phyloP scores from a whole-genome alignment of 2,329 filamentous ascomycete species.

The Didymellaceae sp. region DNA sequence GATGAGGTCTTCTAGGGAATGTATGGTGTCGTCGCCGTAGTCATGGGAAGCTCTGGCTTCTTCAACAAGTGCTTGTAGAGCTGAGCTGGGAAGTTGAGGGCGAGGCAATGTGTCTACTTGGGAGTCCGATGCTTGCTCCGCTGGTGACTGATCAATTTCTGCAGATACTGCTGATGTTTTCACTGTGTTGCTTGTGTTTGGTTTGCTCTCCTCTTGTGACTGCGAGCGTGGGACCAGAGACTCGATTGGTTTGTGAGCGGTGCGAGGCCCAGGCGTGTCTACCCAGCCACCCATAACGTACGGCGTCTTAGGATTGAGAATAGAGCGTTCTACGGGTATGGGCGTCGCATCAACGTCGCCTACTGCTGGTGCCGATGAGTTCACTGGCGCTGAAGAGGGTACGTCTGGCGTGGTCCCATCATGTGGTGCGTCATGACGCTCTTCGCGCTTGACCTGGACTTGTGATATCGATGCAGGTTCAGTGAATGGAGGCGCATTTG shows the following conservation, averaged over 20 bases:
- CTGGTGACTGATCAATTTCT: constrained; percentile 5
- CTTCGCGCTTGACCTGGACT: constrained; percentile 12
- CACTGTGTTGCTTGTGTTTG: constrained; percentile 20
- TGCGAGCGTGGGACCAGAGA: constrained; percentile 16
- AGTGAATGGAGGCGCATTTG: constrained; percentile 2
- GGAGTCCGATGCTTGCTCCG: constrained; percentile 3
- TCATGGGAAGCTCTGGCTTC: constrained; percentile 45
- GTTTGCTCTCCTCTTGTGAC: constrained; percentile 28
- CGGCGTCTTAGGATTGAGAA: constrained; percentile 50
- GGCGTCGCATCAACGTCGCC: constrained; percentile 37
- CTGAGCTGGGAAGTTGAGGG: constrained; percentile 42
- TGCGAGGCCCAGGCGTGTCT: constrained; percentile 52
- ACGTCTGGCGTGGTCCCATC: constrained; percentile 3
- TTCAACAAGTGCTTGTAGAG: constrained; percentile 51
- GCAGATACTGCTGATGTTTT: constrained; percentile 12
- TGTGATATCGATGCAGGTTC: constrained; percentile 7
- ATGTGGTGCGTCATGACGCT: constrained; percentile 14
- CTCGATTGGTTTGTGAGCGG: constrained; percentile 20
- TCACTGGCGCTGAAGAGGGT: constrained; percentile 7
- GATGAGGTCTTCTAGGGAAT: constrained; percentile 56
- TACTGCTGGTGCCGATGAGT: constrained; percentile 4
- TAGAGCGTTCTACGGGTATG: constrained; percentile 30
- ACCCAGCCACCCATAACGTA: constrained; percentile 57
- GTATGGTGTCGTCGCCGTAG: constrained; percentile 56
- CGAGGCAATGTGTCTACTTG: constrained; percentile 10